Percentiles rank a stretch among this genome's conserved stretches.
phyloP scores from a whole-genome alignment of 345 rosid species.

The Bretschneidera sinensis region DNA sequence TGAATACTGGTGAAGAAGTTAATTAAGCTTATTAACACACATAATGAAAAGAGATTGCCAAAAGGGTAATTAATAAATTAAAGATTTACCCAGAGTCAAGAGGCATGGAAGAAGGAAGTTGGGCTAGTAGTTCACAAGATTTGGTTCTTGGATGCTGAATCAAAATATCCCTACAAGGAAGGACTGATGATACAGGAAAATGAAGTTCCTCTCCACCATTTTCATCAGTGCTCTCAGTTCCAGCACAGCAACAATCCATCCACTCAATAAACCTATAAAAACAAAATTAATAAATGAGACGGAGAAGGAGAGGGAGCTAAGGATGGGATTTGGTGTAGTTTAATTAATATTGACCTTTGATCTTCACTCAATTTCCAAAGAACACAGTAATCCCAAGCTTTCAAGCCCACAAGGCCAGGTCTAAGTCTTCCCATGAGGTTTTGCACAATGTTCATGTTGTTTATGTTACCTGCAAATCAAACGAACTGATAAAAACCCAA shows the following conservation, averaged over 20 bases:
- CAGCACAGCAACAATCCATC: constrained; percentile 84
- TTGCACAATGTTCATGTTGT: constrained; percentile 41
- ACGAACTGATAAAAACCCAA: constrained; percentile 8
- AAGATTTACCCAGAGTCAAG: constrained; percentile 51
- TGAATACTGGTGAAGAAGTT: constrained; percentile 39
- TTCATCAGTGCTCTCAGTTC: constrained; percentile 31
- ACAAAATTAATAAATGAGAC: constrained; percentile 12
- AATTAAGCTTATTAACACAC: neutral
- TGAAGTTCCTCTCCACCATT: constrained; percentile 45
- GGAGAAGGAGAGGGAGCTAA: neutral
- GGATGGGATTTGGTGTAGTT: neutral
- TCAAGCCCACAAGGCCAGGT: constrained; percentile 58
- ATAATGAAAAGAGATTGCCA: neutral
- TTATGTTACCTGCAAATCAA: constrained; percentile 23
- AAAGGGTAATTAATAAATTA: neutral
- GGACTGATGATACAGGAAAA: constrained; percentile 32
- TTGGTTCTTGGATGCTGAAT: constrained; percentile 62
- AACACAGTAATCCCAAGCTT: constrained; percentile 80
- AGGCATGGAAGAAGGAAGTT: constrained; percentile 59
- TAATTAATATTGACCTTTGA: constrained; percentile 59
- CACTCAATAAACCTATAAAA: constrained; percentile 47
- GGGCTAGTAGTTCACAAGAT: constrained; percentile 68
- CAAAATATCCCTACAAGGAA: constrained; percentile 60
- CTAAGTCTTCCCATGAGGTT: constrained; percentile 62
- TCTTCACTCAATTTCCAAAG: constrained; percentile 78